Base-by-base conservation (phyloP, 1,284 basidiomycete species). In the Earliella scabrosa region DNA sequence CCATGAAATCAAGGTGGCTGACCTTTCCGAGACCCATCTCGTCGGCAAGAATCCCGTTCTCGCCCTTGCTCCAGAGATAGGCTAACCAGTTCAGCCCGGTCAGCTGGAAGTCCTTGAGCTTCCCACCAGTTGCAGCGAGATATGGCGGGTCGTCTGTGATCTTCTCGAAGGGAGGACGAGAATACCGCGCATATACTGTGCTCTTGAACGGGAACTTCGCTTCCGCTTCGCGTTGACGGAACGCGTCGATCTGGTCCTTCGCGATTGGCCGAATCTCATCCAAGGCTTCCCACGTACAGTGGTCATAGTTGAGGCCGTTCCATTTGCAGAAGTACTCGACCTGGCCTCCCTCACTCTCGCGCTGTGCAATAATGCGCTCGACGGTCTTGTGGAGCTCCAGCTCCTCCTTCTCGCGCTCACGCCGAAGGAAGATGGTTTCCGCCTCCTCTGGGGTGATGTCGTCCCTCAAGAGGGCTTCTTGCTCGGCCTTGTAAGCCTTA, bases 11-110 rank as follows among this genome's bases (percentile, higher is more conserved):
- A n/a, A n/a, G n/a, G 38, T 39, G 18, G 43, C 65, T 46, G 35
- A 90, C 90, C 84, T 99, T 99, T 51, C 97, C 97, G 18, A 99
- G 88, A 72, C 97, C 97, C 97, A 99, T 99, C 82, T 99, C 97
- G 70, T 99, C 97, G 1, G 97, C 97, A 27, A 99, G 79, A 64
- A 99, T 98, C 29, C 97, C 97, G 69, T 98, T 98, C 66, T 97
- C 92, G 21, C 93, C 93, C 65, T 95, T 88, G 67, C 85, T 89
- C 97, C 97, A 99, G 8, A 97, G 79, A 72, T 97, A 99, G 1
- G 94, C 93, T 21, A 99, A 83, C 97, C 97, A 99, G 73, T 99
- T 99, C 61, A 99, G 80, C 31, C 97, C 97, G 1, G 95, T 98
- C 52, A 99, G 81, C 77, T 99, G 97, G 80, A 99, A 99, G 65